phyloP scores from a whole-genome alignment of 2,329 filamentous ascomycete species.

The Botrytis pseudocinerea region DNA sequence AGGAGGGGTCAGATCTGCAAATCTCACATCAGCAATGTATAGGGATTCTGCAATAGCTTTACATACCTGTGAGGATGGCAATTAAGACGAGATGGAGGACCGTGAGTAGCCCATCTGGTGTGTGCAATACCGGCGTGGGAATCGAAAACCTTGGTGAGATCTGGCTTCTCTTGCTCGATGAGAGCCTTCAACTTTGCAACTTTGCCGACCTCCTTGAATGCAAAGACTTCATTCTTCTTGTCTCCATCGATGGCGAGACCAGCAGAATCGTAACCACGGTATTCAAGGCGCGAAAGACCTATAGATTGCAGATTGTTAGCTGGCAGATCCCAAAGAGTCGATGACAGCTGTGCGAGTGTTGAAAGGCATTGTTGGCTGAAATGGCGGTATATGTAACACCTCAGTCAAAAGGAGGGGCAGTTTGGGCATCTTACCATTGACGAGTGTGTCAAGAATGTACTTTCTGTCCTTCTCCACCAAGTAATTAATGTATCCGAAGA shows the following conservation, averaged over 20 bases:
- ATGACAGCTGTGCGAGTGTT: background rate
- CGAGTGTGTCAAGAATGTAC: conserved; percentile 91
- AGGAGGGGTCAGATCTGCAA: conserved; percentile 81
- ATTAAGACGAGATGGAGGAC: conserved; percentile 87
- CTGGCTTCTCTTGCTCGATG: conserved; percentile 78
- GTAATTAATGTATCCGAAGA: conserved; percentile 99
- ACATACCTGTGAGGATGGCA: conserved; percentile 96
- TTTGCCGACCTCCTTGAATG: conserved; percentile 99
- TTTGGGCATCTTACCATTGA: conserved; percentile 65
- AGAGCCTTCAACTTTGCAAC: conserved; percentile 94
- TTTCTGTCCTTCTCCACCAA: conserved; percentile 98
- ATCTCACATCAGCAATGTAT: conserved; percentile 27
- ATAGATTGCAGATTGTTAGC: conserved; percentile 7
- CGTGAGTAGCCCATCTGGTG: conserved; percentile 98
- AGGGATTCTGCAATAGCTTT: background rate
- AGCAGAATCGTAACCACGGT: conserved; percentile 97
- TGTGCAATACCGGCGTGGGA: conserved; percentile 98
- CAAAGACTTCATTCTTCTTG: conserved; percentile 97
- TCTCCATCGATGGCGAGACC: conserved; percentile 94
- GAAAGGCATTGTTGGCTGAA: background rate
- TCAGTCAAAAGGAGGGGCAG: conserved; percentile 22
- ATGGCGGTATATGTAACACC: background rate
- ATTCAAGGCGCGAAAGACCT: conserved; percentile 84
- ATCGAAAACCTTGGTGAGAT: conserved; percentile 91
- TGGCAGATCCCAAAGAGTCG: background rate